Conservation (phyloP, 306 rosid genomes). For the Fragaria vesca region DNA sequence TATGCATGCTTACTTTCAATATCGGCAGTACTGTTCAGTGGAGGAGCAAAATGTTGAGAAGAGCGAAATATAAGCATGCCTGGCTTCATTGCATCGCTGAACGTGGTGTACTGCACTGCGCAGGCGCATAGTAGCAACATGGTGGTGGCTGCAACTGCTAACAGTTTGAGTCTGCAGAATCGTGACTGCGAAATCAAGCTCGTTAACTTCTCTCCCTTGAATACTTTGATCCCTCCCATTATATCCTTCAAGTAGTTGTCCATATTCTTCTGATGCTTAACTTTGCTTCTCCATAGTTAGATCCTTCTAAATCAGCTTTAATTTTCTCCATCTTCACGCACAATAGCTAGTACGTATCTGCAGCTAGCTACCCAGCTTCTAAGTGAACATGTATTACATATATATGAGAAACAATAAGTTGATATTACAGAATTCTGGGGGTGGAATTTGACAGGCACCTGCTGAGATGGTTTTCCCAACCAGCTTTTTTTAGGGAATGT, state of each 20-base stretch:
- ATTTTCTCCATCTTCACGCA: conserved; percentile 2
- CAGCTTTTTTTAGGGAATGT: neutral
- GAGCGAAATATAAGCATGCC: conserved; percentile 22
- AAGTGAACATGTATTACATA: neutral
- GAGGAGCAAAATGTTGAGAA: conserved; percentile 11
- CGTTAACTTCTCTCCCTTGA: conserved; percentile 37
- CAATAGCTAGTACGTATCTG: neutral
- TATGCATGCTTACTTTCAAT: conserved; percentile 22
- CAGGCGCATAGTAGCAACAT: conserved; percentile 39
- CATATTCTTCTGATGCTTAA: conserved; percentile 23
- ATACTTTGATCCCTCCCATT: conserved; percentile 13
- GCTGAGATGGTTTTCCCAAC: conserved; percentile 16
- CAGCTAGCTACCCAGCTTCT: neutral
- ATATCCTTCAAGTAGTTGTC: conserved; percentile 14
- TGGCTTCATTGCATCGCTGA: conserved; percentile 26
- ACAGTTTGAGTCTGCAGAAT: conserved; percentile 30
- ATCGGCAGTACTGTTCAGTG: conserved; percentile 9
- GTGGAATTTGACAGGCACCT: neutral
- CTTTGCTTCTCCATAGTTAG: neutral
- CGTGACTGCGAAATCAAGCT: conserved; percentile 25
- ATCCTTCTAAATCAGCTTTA: conserved; percentile 11
- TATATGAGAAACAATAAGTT: neutral
- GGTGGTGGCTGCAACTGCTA: conserved; percentile 36
- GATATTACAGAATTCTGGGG: neutral
- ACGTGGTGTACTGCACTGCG: conserved; percentile 33